These are phyloP conservation scores for Diaporthe ampelina DNA, from an alignment of 2,329 filamentous ascomycete genomes.

Conservation along the genomic window DNA sequence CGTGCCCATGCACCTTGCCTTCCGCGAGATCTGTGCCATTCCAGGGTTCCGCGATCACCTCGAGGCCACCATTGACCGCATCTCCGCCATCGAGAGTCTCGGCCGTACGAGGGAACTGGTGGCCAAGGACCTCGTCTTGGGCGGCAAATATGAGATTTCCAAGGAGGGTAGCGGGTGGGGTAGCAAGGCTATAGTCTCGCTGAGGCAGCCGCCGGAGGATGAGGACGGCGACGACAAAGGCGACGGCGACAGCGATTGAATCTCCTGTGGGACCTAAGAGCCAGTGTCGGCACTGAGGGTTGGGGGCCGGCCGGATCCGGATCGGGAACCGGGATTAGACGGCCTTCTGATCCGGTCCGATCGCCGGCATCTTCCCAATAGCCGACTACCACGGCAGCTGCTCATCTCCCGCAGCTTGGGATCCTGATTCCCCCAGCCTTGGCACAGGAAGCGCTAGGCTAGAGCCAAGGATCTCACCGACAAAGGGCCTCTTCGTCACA, in stretches of 20 bases:
- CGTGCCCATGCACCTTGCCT: conserved; percentile 96
- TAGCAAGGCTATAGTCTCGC: conserved; percentile 56
- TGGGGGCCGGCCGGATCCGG: conserved; percentile 1
- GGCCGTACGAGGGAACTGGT: conserved; percentile 95
- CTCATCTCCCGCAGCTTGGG: conserved; percentile 11
- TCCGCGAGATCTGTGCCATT: conserved; percentile 83
- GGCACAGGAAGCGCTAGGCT: conserved; percentile 18
- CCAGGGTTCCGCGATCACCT: conserved; percentile 87
- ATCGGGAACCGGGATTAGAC: background rate
- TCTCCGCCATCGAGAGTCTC: conserved; percentile 92
- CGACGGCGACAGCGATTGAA: conserved; percentile 1
- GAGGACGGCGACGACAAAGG: conserved; percentile 48
- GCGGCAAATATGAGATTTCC: conserved; percentile 81
- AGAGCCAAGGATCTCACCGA: conserved; percentile 29
- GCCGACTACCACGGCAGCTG: conserved; percentile 7
- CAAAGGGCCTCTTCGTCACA: background rate
- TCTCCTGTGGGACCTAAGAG: background rate
- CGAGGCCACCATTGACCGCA: conserved; percentile 85
- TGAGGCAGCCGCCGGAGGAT: conserved; percentile 54
- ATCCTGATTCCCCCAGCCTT: conserved; percentile 1
- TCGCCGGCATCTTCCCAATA: background rate
- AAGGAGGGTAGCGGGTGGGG: conserved; percentile 51
- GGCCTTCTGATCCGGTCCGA: conserved; percentile 5
- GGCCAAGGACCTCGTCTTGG: conserved; percentile 91
- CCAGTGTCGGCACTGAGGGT: background rate